These are phyloP conservation scores for Ascochyta pisi DNA, from an alignment of 2,329 filamentous ascomycete species.

Conservation along the genomic window DNA sequence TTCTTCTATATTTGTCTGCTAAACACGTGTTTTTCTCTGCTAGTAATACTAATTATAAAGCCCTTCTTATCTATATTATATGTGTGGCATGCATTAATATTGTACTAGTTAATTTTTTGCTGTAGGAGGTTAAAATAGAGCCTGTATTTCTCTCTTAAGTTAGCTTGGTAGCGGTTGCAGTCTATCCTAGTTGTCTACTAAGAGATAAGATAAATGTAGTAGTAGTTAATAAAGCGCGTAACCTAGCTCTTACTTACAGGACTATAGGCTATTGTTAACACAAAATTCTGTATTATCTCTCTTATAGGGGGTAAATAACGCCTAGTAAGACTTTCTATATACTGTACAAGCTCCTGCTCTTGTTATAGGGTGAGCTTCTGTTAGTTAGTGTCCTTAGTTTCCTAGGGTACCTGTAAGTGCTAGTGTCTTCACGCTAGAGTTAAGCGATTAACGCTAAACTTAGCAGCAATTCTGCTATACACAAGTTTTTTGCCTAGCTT, in stretches of 20 bases:
- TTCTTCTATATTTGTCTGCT: not conserved
- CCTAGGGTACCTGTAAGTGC: too few relatives aligned
- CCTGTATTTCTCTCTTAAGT: not conserved
- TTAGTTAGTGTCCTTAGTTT: too few relatives aligned
- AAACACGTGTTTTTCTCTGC: too few relatives aligned
- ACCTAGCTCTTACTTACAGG: conserved; percentile 14
- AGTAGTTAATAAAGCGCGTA: not conserved
- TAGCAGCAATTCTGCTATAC: too few relatives aligned
- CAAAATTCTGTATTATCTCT: conserved; percentile 1
- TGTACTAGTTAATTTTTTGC: not conserved
- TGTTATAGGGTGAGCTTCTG: conserved; percentile 10
- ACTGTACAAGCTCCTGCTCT: conserved; percentile 26
- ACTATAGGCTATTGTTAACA: conserved; percentile 6
- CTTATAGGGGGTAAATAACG: conserved; percentile 18
- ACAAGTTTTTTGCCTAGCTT: too few relatives aligned
- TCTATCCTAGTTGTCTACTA: conserved; percentile 26
- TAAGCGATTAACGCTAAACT: too few relatives aligned
- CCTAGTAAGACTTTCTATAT: conserved; percentile 22
- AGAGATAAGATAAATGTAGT: conserved; percentile 18
- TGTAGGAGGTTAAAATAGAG: not conserved
- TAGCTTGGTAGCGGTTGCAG: conserved; percentile 22
- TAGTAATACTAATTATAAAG: not conserved
- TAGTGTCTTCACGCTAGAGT: too few relatives aligned
- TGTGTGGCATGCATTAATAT: not conserved
- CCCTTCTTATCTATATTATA: too few relatives aligned